phyloP scores from a whole-genome alignment of 371 early-diverging fungal species.

The Sporodiniella umbellata region DNA sequence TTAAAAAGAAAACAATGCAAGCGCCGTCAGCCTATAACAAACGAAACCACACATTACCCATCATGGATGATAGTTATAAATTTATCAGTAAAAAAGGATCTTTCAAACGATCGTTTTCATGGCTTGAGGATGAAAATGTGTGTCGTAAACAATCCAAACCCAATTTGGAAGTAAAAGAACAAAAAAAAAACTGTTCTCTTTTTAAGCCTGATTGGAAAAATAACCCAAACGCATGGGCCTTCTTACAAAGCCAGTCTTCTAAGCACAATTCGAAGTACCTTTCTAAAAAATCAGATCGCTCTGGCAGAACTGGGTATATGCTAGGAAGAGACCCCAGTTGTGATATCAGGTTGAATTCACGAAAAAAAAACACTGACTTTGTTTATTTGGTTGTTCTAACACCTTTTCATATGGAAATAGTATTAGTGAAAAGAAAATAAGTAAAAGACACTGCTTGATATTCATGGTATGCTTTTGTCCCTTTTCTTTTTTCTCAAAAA shows the following conservation, averaged over 20 bases:
- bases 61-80: no score
- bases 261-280: slow-evolving; percentile 28
- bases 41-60: no score
- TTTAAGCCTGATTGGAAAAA: slow-evolving; percentile 25
- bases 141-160: background rate
- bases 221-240: slow-evolving; percentile 48
- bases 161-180: background rate
- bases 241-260: slow-evolving; percentile 45
- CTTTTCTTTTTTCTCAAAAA: no score
- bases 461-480: slow-evolving; percentile 52
- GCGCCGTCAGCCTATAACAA: no score
- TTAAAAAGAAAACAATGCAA: no score
- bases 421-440: slow-evolving; percentile 48
- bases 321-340: slow-evolving; percentile 63
- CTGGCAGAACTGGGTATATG: slow-evolving; percentile 57
- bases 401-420: no score
- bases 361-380: background rate
- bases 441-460: slow-evolving; percentile 74
- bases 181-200: background rate
- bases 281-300: slow-evolving; percentile 16
- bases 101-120: no score
- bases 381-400: no score
- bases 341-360: slow-evolving; percentile 54
- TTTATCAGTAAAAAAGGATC: no score
- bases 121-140: no score